Base-by-base conservation (phyloP, 441 rosid species). In the Lepidium campestre region DNA sequence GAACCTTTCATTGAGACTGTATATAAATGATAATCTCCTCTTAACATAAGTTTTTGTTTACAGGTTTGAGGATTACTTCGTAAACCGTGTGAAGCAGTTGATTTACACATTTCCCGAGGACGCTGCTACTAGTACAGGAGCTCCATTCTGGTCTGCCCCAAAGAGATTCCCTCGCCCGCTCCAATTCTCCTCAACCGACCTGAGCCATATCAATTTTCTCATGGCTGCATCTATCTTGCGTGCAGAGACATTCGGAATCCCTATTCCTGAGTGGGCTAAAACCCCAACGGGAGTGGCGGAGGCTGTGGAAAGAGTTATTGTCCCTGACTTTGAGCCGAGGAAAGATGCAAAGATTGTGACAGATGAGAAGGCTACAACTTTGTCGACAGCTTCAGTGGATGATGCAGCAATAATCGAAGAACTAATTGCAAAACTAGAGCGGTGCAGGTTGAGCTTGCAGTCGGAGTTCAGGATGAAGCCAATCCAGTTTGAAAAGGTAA, bases 81-180 rank as follows among this genome's bases (percentile, higher is more conserved):
- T 67, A 34, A 80, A 88, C 57, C 96, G 99, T 19, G 92, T 94
- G 68, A 94, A 90, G 85, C 98, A 94, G 69, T 72, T 90, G 78
- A 86, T 78, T 35, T 85, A 70, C 71, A 94, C 98, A 20, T 94
- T 94, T 67, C 99, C 99, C 1, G 99, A 94, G 74, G 96, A 91
- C 76, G 98, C 99, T 54, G 70, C 80, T 44, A 94, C 98, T 17
- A 90, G 91, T 74, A 94, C 79, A 0, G 96, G 99, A 65, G 82
- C 90, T 53, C 97, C 96, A 20, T 94, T 94, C 81, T 94, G 99
- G 97, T 94, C 99, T 37, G 98, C 98, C 44, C 98, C 99, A 46
- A 94, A 94, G 84, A 83, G 97, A 25, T 91, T 94, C 73, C 99
- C 99, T 27, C 93, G 42, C 5, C 90, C 99, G 2, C 85, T 89